Evolutionary conservation across 2,329 filamentous ascomycete species (phyloP), one percentile per base, ranked within the genome.

Genomic region (Fusarium burgessii): DNA sequence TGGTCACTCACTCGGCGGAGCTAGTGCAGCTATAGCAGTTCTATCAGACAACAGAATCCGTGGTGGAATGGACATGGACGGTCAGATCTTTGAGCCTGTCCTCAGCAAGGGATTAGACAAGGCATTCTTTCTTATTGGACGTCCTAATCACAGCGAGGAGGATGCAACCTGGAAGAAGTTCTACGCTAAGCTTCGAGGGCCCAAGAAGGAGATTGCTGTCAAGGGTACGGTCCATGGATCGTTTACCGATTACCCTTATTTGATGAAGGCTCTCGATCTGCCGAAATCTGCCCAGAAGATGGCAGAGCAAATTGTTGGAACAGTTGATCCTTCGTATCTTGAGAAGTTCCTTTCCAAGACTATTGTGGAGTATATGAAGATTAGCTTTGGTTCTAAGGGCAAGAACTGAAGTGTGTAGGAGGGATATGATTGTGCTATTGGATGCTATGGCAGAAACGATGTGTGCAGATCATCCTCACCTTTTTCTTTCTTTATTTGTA

Each of bases 1-100:
- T 7, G 83, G 84, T 0, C 81, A 83, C 50, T 84, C 82, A 0
- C 72, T 83, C 7, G 82, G 82, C 2, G 82, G 81, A 0, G 80
- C 82, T 3, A 77, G 80, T 2, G 74, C 82, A 0, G 81, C 81
- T 1, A 74, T 75, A 2, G 77, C 78, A 2, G 70, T 80, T 52
- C 47, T 78, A 6, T 56, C 59, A 5, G 80, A 84, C 47, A 58
- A 60, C 1, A 69, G 80, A 5, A 76, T 85, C 58, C 60, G 68
- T 0, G 82, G 77, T 1, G 84, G 82, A 7, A 68, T 84, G 3
- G 77, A 84, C 49, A 32, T 85, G 12, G 84, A 86, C 64, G 84
- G 84, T 8, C 62, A 66, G 2, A 54, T 84, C 1, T 76, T 78
- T 41, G 76, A 77, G 6, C 76, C 79, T 0, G 78, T 74, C 6